phyloP scores from a whole-genome alignment of 2,329 filamentous ascomycete species.

The Ceratocystis diversiconidia region DNA sequence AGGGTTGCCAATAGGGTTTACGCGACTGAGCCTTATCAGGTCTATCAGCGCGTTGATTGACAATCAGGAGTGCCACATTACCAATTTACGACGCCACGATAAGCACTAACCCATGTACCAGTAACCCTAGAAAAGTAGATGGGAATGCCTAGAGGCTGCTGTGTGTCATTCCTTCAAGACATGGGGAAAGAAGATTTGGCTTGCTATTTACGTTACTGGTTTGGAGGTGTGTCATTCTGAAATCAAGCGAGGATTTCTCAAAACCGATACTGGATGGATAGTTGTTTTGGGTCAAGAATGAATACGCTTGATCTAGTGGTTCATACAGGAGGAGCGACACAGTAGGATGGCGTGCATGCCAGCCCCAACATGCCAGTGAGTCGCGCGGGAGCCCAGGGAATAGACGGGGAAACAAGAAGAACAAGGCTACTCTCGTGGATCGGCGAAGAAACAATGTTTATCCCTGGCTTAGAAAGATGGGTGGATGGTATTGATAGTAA shows the following conservation, averaged over 20 bases:
- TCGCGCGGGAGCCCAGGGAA: background rate
- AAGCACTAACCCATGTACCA: too few relatives aligned
- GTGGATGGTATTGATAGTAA: background rate
- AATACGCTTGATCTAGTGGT: background rate
- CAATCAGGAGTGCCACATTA: background rate
- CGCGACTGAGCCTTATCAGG: background rate
- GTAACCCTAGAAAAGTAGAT: too few relatives aligned
- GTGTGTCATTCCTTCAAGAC: too few relatives aligned
- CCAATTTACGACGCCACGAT: too few relatives aligned
- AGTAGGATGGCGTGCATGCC: conserved; percentile 3
- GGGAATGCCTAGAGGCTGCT: too few relatives aligned
- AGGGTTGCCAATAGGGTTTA: background rate
- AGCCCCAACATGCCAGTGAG: background rate
- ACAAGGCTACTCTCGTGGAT: background rate
- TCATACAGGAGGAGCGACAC: background rate
- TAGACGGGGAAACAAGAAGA: background rate
- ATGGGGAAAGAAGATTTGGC: background rate
- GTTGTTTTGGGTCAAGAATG: background rate
- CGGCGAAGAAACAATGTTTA: background rate
- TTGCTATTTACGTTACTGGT: background rate
- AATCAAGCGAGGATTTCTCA: conserved; percentile 3
- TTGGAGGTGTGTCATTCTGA: background rate
- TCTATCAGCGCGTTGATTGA: conserved; percentile 1
- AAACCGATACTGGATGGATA: background rate
- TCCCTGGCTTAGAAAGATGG: background rate